Percentiles rank a stretch among this genome's conserved stretches.
Evolutionary conservation across 371 early-diverging fungal species (phyloP).

Genomic region (Rhizopus stolonifer): DNA sequence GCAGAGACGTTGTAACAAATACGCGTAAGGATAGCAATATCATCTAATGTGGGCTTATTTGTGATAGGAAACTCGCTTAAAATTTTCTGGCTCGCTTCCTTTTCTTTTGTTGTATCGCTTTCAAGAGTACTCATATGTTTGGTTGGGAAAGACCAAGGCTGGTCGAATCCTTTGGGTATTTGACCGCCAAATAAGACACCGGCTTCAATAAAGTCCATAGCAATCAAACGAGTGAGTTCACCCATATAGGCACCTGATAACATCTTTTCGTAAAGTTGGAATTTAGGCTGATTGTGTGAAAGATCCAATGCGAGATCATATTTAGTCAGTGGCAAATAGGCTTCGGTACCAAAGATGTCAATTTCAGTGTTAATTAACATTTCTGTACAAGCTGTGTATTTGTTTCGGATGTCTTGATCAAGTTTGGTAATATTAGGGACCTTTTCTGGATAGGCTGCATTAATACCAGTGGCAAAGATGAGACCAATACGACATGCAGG

Average conservation of each 20-base stretch:
- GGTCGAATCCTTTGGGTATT: slow-evolving; percentile 55
- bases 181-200: slow-evolving; percentile 68
- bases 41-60: slow-evolving; percentile 34
- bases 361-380: slow-evolving; percentile 90
- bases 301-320: slow-evolving; percentile 81
- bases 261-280: slow-evolving; percentile 93
- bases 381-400: slow-evolving; percentile 47
- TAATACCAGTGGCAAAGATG: slow-evolving; percentile 92
- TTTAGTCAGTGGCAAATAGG: slow-evolving; percentile 72
- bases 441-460: slow-evolving; percentile 63
- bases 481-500: slow-evolving; percentile 83
- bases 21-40: slow-evolving; percentile 33
- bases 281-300: slow-evolving; percentile 68
- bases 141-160: slow-evolving; percentile 74
- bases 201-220: slow-evolving; percentile 69
- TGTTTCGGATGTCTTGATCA: slow-evolving; percentile 7
- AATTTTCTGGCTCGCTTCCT: slow-evolving; percentile 19
- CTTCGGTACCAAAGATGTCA: slow-evolving; percentile 73
- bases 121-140: slow-evolving; percentile 64
- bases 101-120: slow-evolving; percentile 23
- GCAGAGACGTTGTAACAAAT: slow-evolving; percentile 39
- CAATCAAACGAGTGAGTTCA: slow-evolving; percentile 77
- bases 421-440: slow-evolving; percentile 27
- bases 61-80: slow-evolving; percentile 20
- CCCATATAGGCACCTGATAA: slow-evolving; percentile 92